Percentiles rank a stretch among this genome's conserved stretches.
These are phyloP conservation scores for Rhizopus arrhizus DNA, from an alignment of 371 early-diverging fungal genomes.

Conservation along the genomic window DNA sequence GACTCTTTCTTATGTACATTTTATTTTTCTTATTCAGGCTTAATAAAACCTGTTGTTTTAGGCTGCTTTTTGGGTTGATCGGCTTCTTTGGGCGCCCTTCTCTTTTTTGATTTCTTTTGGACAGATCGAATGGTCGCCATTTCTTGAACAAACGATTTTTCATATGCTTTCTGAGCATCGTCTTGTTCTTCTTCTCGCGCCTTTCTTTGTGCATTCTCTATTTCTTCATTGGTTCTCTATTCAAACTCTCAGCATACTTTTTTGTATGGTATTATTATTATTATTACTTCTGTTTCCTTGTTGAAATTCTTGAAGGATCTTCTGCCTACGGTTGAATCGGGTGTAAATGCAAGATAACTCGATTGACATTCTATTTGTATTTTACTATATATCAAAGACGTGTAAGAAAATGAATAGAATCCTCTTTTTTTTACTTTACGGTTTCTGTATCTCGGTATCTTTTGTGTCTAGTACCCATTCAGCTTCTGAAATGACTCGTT, in stretches of 20 bases:
- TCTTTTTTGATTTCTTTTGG: slow-evolving; percentile 19
- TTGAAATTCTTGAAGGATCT: slow-evolving; percentile 59
- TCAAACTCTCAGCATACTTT: not conserved
- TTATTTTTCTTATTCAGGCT: slow-evolving; percentile 23
- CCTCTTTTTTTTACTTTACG: slow-evolving; percentile 35
- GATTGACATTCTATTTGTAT: slow-evolving; percentile 57
- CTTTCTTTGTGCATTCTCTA: slow-evolving; percentile 23
- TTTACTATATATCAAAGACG: slow-evolving; percentile 32
- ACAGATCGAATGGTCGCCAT: slow-evolving; percentile 30
- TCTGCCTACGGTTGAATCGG: slow-evolving; percentile 44
- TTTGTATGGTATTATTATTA: not conserved
- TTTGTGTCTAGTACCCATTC: slow-evolving; percentile 60
- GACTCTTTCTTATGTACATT: not conserved
- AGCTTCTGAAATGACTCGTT: slow-evolving; percentile 58
- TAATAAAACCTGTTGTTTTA: slow-evolving; percentile 23
- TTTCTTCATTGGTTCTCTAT: slow-evolving; percentile 19
- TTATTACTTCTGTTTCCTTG: slow-evolving; percentile 44
- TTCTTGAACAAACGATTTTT: slow-evolving; percentile 27
- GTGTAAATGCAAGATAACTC: slow-evolving; percentile 49
- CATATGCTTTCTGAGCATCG: slow-evolving; percentile 24
- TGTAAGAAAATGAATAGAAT: not conserved
- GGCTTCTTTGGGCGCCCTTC: slow-evolving; percentile 4
- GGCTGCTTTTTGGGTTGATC: slow-evolving; percentile 10
- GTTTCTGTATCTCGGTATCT: slow-evolving; percentile 43
- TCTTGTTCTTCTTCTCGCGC: slow-evolving; percentile 23